A percentile compares a stretch with the other conserved stretches of the same genome.
Evolutionary conservation across 805 yeast genomes (phyloP).

Genomic region (Ogataea thermomethanolica): DNA sequence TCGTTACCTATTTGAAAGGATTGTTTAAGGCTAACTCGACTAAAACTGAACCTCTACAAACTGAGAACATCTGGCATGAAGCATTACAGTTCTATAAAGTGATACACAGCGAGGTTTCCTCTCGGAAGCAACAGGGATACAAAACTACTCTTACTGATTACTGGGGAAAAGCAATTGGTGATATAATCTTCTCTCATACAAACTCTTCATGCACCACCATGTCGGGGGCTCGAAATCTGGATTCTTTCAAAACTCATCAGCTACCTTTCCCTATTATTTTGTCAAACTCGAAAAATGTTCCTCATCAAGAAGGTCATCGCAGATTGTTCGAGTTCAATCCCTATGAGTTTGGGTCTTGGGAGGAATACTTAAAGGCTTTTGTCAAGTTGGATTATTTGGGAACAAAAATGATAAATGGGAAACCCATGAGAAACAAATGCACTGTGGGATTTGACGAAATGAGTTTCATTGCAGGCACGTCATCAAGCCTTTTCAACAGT

Average conservation of each 20-base stretch:
- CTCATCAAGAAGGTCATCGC: constrained; percentile 37
- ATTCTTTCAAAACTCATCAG: constrained; percentile 35
- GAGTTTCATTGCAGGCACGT: constrained; percentile 59
- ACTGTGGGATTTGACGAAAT: constrained; percentile 53
- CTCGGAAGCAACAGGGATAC: constrained; percentile 51
- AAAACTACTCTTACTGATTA: constrained; percentile 61
- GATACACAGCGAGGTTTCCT: constrained; percentile 51
- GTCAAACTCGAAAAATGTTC: constrained; percentile 37
- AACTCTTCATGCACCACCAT: constrained; percentile 37
- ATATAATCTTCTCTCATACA: constrained; percentile 38
- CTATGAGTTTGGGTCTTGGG: constrained; percentile 70
- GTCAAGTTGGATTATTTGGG: constrained; percentile 53
- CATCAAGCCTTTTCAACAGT: constrained; percentile 59
- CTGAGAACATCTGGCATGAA: constrained; percentile 8
- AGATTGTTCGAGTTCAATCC: constrained; percentile 59
- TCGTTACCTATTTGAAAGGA: constrained; percentile 12
- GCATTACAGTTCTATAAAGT: constrained; percentile 46
- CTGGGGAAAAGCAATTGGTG: constrained; percentile 61
- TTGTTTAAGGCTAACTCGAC: constrained; percentile 6
- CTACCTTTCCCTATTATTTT: constrained; percentile 51
- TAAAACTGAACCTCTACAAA: constrained; percentile 12
- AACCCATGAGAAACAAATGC: constrained; percentile 37
- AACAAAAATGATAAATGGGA: constrained; percentile 42
- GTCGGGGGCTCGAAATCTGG: constrained; percentile 35
- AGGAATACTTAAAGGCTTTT: constrained; percentile 43